Base-by-base conservation (phyloP, 2,329 filamentous ascomycete species). In the Stachybotrys elegans region DNA sequence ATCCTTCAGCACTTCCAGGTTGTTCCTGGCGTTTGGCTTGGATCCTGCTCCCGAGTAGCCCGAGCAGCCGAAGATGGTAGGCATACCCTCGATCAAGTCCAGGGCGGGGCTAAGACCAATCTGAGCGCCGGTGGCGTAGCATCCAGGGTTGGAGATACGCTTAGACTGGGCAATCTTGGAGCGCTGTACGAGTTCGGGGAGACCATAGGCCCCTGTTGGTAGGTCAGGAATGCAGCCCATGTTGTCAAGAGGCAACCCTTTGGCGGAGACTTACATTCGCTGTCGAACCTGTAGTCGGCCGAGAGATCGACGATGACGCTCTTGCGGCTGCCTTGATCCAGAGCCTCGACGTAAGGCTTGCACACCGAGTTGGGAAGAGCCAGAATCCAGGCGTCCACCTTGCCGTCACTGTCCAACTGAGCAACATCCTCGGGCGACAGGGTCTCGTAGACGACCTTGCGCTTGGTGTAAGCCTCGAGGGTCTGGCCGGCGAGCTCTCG, bases 21-120 rank as follows among this genome's bases (percentile, higher is more conserved):
- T 87, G 71, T 97, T 98, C 79, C 95, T 97, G 17, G 89, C 85
- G 51, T 83, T 88, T 1, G 89, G 90, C 75, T 95, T 96, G 38
- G 91, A 95, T 54, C 93, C 93, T 9, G 93, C 93, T 31, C 93
- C 93, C 0, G 88, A 94, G 71, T 96, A 97, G 20, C 92, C 92
- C 3, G 87, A 93, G 6, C 96, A 86, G 64, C 92, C 92, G 58
- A 97, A 96, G 41, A 93, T 75, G 17, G 83, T 87, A 7, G 92
- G 90, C 57, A 85, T 76, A 19, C 85, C 89, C 23, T 82, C 86
- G 11, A 97, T 75, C 65, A 88, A 60, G 40, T 83, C 81, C 1
- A 95, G 74, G 8, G 96, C 72, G 32, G 91, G 91, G 12, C 90
- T 79, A 55, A 97, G 90, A 45, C 86, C 89, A 35, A 97, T 75